Percentiles rank a stretch among this genome's conserved stretches.
phyloP scores from a whole-genome alignment of 2,329 filamentous ascomycete species.

The Cordyceps militaris region DNA sequence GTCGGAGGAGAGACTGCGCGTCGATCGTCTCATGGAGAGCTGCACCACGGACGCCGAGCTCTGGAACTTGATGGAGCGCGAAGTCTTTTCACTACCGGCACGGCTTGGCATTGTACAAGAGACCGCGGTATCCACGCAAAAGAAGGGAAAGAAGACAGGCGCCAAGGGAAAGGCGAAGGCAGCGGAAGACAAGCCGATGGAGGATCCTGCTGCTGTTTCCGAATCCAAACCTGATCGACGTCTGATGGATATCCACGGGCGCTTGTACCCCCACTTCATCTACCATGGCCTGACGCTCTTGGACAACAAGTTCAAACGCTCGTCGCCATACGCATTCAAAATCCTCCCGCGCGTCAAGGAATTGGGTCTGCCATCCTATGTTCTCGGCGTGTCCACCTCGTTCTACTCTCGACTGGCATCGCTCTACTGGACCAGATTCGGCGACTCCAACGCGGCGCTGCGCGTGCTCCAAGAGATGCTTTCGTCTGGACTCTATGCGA shows the following conservation, averaged over 20 bases:
- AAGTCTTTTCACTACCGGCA: slow-evolving; percentile 57
- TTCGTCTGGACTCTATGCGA: slow-evolving; percentile 51
- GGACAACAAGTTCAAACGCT: slow-evolving; percentile 46
- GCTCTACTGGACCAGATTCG: slow-evolving; percentile 54
- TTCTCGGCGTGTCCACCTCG: slow-evolving; percentile 61
- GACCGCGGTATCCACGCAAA: background rate
- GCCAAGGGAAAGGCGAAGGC: background rate
- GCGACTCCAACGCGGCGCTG: slow-evolving; percentile 49
- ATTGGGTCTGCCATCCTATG: slow-evolving; percentile 61
- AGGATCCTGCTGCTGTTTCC: background rate
- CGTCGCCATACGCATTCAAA: slow-evolving; percentile 52
- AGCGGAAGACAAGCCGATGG: background rate
- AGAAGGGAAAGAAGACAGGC: background rate
- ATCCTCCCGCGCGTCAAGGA: slow-evolving; percentile 61
- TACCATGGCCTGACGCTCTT: slow-evolving; percentile 50
- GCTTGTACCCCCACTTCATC: slow-evolving; percentile 57
- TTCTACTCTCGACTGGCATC: slow-evolving; percentile 63
- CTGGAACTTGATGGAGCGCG: slow-evolving; percentile 58
- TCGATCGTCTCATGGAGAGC: slow-evolving; percentile 46
- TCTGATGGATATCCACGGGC: slow-evolving; percentile 51
- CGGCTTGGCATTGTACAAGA: slow-evolving; percentile 45
- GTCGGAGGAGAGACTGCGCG: slow-evolving; percentile 40
- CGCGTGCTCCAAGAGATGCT: slow-evolving; percentile 60
- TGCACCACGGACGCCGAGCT: slow-evolving; percentile 56
- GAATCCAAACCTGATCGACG: slow-evolving; percentile 23